A percentile compares a stretch with the other conserved stretches of the same genome.
These are phyloP conservation scores for Coffea eugenioides DNA, from an alignment of 257 asterid genomes.

Conservation along the genomic window DNA sequence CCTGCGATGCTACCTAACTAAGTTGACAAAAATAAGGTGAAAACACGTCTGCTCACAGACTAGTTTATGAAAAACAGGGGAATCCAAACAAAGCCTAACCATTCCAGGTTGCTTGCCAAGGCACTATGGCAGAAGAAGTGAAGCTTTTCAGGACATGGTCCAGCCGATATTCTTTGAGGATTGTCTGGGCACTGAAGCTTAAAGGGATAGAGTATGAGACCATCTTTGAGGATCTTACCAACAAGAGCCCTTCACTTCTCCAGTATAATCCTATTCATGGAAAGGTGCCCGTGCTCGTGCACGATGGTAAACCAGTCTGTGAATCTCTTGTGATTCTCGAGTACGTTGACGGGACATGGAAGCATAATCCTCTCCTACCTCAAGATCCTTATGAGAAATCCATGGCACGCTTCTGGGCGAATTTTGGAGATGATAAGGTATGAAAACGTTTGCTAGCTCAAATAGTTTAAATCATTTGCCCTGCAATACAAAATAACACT, in stretches of 20 bases:
- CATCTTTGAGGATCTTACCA: neutral
- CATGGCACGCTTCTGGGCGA: conserved; percentile 68
- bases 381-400: conserved; percentile 64
- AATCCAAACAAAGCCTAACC: too few relatives aligned
- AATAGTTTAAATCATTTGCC: neutral
- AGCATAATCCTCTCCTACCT: conserved; percentile 55
- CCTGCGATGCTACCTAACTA: neutral
- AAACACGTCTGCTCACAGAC: neutral
- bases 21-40: neutral
- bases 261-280: too few relatives aligned
- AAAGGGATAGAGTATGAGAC: conserved; percentile 54
- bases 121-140: conserved; percentile 58
- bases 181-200: conserved; percentile 52
- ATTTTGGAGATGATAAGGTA: conserved; percentile 71
- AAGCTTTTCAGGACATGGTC: conserved; percentile 71
- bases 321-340: too few relatives aligned
- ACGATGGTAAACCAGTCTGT: too few relatives aligned
- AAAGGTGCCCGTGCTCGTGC: too few relatives aligned
- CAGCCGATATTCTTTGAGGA: conserved; percentile 56
- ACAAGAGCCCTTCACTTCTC: too few relatives aligned
- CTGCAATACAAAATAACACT: neutral
- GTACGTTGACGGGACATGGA: conserved; percentile 59
- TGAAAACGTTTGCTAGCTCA: neutral
- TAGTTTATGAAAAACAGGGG: too few relatives aligned
- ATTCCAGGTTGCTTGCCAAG: conserved; percentile 3